phyloP scores from a whole-genome alignment of 169 alveolate genomes.

The Amoebophrya sp. region DNA sequence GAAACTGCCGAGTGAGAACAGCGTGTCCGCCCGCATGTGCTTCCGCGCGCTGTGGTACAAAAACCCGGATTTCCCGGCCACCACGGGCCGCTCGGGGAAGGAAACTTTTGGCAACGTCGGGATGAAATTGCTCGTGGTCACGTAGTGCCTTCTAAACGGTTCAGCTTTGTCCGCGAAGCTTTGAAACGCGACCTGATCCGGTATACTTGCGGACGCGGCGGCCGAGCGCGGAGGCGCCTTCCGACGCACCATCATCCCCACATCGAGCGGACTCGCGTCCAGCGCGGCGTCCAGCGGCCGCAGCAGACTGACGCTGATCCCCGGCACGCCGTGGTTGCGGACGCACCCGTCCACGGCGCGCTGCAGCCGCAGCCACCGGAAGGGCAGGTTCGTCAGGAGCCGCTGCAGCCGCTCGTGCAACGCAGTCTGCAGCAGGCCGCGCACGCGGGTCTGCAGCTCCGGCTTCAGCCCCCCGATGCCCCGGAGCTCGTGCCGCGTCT shows the following conservation, averaged over 20 bases:
- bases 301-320: neutral
- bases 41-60: neutral
- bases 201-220: neutral
- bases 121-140: neutral
- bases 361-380: slow-evolving; percentile 3
- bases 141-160: neutral
- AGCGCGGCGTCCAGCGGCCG: neutral
- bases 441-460: neutral
- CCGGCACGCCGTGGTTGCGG: neutral
- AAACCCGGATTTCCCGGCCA: neutral
- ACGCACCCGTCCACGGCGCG: neutral
- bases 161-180: too few relatives aligned
- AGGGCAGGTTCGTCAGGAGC: neutral
- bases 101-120: neutral
- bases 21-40: neutral
- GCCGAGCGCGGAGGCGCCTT: neutral
- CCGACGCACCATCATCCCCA: neutral
- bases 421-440: neutral
- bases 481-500: neutral
- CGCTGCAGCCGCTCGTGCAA: neutral
- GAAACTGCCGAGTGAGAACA: neutral
- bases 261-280: neutral
- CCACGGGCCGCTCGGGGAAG: neutral
- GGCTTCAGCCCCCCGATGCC: neutral
- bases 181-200: too few relatives aligned